phyloP scores from a whole-genome alignment of 2,329 filamentous ascomycete species.

The Talaromyces sp. region DNA sequence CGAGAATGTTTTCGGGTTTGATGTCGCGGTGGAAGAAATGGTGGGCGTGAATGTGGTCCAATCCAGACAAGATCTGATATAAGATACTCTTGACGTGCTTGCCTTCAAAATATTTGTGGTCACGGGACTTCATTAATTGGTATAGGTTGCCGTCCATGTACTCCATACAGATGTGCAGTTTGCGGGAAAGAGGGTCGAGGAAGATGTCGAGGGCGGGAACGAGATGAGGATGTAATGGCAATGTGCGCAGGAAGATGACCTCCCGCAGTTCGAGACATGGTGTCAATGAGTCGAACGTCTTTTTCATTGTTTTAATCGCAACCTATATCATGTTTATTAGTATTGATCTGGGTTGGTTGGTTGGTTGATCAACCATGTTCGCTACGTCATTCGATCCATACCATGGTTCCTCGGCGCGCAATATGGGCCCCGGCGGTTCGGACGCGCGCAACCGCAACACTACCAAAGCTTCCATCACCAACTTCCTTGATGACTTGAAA shows the following conservation, averaged over 20 bases:
- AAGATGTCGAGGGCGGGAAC: conserved; percentile 99
- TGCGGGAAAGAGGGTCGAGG: conserved; percentile 91
- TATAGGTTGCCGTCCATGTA: conserved; percentile 99
- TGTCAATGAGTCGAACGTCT: conserved; percentile 90
- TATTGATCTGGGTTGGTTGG: conserved; percentile 4
- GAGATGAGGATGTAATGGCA: conserved; percentile 85
- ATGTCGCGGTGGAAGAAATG: conserved; percentile 99
- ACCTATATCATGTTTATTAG: conserved; percentile 60
- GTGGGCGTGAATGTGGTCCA: conserved; percentile 97
- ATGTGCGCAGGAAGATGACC: conserved; percentile 90
- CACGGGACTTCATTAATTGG: conserved; percentile 96
- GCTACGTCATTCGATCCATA: conserved; percentile 54
- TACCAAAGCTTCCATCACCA: conserved; percentile 97
- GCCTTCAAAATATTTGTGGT: conserved; percentile 90
- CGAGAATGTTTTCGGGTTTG: conserved; percentile 97
- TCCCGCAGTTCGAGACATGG: conserved; percentile 92
- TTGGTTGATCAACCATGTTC: neutral
- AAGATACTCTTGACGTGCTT: conserved; percentile 95
- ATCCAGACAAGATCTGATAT: conserved; percentile 92
- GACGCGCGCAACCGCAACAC: conserved; percentile 87
- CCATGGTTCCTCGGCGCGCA: conserved; percentile 87
- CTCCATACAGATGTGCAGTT: conserved; percentile 98
- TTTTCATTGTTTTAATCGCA: conserved; percentile 99
- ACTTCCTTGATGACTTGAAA: conserved; percentile 98
- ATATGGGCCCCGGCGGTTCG: conserved; percentile 86